Evolutionary conservation across 2,329 filamentous ascomycete species (phyloP).

Genomic region (Pseudogymnoascus sp.): DNA sequence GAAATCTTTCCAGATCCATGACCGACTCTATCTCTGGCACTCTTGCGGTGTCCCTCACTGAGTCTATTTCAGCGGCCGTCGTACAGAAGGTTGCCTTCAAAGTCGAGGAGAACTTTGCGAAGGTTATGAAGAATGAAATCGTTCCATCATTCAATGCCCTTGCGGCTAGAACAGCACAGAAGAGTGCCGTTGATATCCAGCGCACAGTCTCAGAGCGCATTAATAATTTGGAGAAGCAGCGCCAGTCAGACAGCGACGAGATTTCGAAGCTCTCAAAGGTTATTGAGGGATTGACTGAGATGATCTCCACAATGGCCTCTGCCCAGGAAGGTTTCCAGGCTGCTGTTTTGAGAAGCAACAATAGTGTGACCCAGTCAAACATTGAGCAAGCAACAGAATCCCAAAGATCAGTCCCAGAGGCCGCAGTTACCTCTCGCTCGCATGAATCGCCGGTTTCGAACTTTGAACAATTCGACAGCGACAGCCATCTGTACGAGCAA

Average conservation of each 20-base stretch:
- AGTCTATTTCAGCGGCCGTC: slow-evolving; percentile 65
- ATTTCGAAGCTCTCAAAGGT: slow-evolving; percentile 65
- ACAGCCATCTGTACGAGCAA: not conserved
- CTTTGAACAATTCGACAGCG: not conserved
- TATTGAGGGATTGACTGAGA: slow-evolving; percentile 59
- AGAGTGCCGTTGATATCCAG: slow-evolving; percentile 62
- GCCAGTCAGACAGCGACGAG: slow-evolving; percentile 44
- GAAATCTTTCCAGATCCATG: slow-evolving; percentile 2
- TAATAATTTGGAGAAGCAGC: slow-evolving; percentile 17
- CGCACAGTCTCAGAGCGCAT: slow-evolving; percentile 36
- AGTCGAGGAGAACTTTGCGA: slow-evolving; percentile 62
- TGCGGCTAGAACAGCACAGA: slow-evolving; percentile 59
- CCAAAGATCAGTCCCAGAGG: not conserved
- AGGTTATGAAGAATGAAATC: slow-evolving; percentile 55
- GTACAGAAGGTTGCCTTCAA: slow-evolving; percentile 57
- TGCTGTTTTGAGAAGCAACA: slow-evolving; percentile 51
- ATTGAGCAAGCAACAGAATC: slow-evolving; percentile 14
- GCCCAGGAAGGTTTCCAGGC: slow-evolving; percentile 64
- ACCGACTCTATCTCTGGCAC: not conserved
- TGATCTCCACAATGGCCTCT: slow-evolving; percentile 61
- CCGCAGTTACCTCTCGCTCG: not conserved
- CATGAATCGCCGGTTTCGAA: not conserved
- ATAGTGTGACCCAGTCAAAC: slow-evolving; percentile 33
- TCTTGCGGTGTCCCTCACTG: not conserved
- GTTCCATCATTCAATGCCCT: slow-evolving; percentile 59